phyloP scores from a whole-genome alignment of 345 rosid genomes.

The Dovyalis caffra region DNA sequence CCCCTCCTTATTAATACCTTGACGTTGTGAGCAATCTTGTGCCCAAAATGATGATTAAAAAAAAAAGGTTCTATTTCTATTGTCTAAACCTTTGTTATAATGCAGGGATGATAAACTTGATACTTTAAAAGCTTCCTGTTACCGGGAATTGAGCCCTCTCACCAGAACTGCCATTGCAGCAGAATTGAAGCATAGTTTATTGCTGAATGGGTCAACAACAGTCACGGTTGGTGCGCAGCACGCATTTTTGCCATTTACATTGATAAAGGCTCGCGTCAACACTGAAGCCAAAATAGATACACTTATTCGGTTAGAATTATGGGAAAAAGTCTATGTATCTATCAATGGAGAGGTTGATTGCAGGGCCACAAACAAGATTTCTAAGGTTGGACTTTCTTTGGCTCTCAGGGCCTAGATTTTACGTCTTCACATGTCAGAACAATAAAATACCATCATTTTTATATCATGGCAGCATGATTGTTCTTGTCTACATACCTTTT shows the following conservation, averaged over 20 bases:
- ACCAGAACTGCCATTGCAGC: constrained; percentile 50
- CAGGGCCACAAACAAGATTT: constrained; percentile 19
- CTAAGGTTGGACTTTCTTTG: constrained; percentile 48
- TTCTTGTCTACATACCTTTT: too few species aligned
- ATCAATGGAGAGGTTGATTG: constrained; percentile 45
- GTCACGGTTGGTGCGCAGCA: constrained; percentile 45
- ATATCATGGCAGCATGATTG: too few species aligned
- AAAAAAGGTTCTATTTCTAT: not conserved
- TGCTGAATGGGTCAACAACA: constrained; percentile 11
- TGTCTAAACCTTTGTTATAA: not conserved
- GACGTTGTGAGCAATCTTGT: constrained; percentile 39
- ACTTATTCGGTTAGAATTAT: constrained; percentile 36
- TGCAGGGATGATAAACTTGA: constrained; percentile 51
- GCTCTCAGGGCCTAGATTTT: constrained; percentile 31
- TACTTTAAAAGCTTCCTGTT: constrained; percentile 31
- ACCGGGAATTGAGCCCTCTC: constrained; percentile 36
- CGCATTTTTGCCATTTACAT: constrained; percentile 34
- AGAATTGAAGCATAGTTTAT: constrained; percentile 40
- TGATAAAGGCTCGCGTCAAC: constrained; percentile 47
- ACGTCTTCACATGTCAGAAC: too few species aligned
- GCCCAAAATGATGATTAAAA: not conserved
- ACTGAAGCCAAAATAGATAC: constrained; percentile 35
- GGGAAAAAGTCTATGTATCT: constrained; percentile 31
- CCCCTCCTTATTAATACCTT: constrained; percentile 40
- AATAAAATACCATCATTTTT: too few species aligned